Conservation (phyloP, 1,284 basidiomycete species). For the Sanghuangporus weigelae region DNA sequence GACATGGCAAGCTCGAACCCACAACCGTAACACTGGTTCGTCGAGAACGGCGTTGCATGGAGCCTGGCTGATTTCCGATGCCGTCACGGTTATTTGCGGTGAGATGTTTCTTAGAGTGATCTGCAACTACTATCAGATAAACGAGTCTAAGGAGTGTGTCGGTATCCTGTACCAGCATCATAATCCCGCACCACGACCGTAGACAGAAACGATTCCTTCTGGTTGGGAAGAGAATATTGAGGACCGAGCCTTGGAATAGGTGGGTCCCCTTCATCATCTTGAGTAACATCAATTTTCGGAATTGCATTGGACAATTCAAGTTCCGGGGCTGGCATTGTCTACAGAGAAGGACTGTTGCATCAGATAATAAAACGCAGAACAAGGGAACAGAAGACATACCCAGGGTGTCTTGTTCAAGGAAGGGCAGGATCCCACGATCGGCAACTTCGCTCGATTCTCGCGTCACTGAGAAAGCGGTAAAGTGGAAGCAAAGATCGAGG, state of each 20-base stretch:
- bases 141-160: neutral
- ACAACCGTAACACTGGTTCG: slow-evolving; percentile 9
- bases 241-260: neutral
- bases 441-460: neutral
- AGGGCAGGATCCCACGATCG: neutral
- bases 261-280: neutral
- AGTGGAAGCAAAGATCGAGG: neutral
- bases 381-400: neutral
- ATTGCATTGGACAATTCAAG: neutral
- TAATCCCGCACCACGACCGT: neutral
- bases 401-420: neutral
- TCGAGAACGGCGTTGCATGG: slow-evolving; percentile 1
- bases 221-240: neutral
- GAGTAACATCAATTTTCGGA: slow-evolving; percentile 3
- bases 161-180: neutral
- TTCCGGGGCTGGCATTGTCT: neutral
- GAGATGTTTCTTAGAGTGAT: neutral
- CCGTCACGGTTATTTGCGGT: neutral
- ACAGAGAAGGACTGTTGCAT: neutral
- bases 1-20: neutral
- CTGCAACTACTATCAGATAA: neutral
- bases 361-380: neutral
- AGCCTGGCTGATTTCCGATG: neutral
- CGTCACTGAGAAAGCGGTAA: neutral
- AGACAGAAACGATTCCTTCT: neutral